These are phyloP conservation scores for Gracilaria domingensis DNA, from an alignment of 23 red algal genomes.

Conservation along the genomic window DNA sequence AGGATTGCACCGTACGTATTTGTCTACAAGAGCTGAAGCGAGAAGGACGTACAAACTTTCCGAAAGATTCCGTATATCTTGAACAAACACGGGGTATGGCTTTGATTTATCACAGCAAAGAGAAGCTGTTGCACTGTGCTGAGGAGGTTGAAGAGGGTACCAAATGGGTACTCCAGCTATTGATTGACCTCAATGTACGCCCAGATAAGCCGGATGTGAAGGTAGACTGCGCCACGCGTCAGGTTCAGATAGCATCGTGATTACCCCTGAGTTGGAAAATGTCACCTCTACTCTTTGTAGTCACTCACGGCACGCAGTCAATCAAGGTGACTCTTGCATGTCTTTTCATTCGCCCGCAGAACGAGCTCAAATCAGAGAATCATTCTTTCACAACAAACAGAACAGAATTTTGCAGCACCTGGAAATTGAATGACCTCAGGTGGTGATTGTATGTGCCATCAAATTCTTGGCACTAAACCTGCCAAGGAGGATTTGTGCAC, in stretches of 20 bases:
- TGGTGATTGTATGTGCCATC: too few species aligned
- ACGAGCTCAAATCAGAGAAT: too few species aligned
- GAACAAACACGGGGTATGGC: conserved; percentile 34
- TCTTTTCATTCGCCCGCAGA: too few species aligned
- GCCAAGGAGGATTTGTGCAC: too few species aligned
- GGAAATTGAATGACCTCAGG: too few species aligned
- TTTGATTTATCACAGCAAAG: conserved; percentile 61
- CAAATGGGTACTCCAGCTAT: conserved; percentile 86
- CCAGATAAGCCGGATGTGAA: conserved; percentile 49
- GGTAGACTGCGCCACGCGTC: conserved; percentile 46
- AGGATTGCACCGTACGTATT: conserved; percentile 74
- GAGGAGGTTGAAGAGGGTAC: conserved; percentile 61
- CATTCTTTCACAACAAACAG: too few species aligned
- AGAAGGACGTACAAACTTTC: conserved; percentile 74
- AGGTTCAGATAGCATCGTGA: neutral
- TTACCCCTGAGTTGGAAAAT: too few species aligned
- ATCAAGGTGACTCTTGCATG: too few species aligned
- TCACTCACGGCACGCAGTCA: too few species aligned
- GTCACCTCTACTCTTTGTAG: too few species aligned
- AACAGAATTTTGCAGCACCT: too few species aligned
- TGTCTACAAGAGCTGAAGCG: conserved; percentile 54
- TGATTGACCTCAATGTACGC: conserved; percentile 57
- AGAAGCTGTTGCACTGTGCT: conserved; percentile 66
- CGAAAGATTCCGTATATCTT: conserved; percentile 50
- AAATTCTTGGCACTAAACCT: too few species aligned